A percentile compares a stretch with the other conserved stretches of the same genome.
These are phyloP conservation scores for Fusarium subglutinans DNA, from an alignment of 2,329 filamentous ascomycete genomes.

Conservation along the genomic window DNA sequence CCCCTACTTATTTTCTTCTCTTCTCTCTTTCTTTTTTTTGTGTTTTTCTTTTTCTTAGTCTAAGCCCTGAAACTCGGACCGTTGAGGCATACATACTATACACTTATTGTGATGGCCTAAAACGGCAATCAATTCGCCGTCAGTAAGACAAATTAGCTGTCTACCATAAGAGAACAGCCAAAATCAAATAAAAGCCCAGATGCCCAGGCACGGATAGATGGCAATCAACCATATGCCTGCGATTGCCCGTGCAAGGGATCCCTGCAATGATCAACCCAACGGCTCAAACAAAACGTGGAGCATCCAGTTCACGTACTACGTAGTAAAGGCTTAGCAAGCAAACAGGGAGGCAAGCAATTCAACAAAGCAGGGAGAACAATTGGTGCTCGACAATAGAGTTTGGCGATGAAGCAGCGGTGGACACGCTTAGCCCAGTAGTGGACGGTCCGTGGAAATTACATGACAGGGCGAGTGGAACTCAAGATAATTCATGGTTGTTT, in stretches of 20 bases:
- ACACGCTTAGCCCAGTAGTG: conserved; percentile 15
- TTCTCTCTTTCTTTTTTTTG: not conserved
- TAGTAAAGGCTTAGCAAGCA: conserved; percentile 30
- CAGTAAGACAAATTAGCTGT: not conserved
- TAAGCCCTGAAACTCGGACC: not conserved
- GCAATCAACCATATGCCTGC: not conserved
- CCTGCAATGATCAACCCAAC: conserved; percentile 16
- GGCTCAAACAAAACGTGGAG: conserved; percentile 23
- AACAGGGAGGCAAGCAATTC: not conserved
- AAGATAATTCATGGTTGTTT: not conserved
- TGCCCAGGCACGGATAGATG: not conserved
- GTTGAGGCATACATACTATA: not conserved
- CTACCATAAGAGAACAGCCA: not conserved
- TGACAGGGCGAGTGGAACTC: conserved; percentile 4
- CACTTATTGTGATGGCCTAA: not conserved
- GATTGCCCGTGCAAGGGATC: conserved; percentile 3
- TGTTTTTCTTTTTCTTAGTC: not conserved
- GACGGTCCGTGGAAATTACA: conserved; percentile 39
- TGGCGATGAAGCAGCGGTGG: conserved; percentile 41
- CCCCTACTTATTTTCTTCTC: not conserved
- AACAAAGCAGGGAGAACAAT: conserved; percentile 20
- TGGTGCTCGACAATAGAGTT: conserved; percentile 40
- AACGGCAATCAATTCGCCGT: conserved; percentile 4
- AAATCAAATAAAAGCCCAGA: not conserved
- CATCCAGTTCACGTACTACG: not conserved